Evolutionary conservation across 768 basidiomycete species (phyloP).

Genomic region (Aureoboletus auriporus): DNA sequence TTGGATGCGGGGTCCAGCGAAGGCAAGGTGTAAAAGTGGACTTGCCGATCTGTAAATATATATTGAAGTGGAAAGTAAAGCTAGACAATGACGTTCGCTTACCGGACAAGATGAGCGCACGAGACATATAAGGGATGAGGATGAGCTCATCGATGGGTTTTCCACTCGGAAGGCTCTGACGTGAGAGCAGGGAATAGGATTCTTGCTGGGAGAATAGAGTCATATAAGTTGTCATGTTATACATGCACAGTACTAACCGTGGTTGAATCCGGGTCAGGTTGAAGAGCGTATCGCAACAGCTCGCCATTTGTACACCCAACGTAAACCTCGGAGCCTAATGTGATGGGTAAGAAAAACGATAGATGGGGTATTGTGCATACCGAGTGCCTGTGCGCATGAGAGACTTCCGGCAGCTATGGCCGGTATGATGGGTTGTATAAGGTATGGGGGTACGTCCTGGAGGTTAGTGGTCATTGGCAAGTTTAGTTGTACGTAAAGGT

Average conservation of each 20-base stretch:
- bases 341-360: slow-evolving; percentile 1
- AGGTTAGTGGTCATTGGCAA: slow-evolving; percentile 28
- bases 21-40: slow-evolving; percentile 81
- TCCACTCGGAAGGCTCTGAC: slow-evolving; percentile 62
- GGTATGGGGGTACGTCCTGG: slow-evolving; percentile 59
- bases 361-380: slow-evolving; percentile 27
- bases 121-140: slow-evolving; percentile 70
- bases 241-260: slow-evolving; percentile 33
- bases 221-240: background rate
- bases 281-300: slow-evolving; percentile 73
- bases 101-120: slow-evolving; percentile 74
- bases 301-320: slow-evolving; percentile 84
- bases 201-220: slow-evolving; percentile 38
- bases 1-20: slow-evolving; percentile 65
- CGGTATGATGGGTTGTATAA: slow-evolving; percentile 46
- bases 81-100: slow-evolving; percentile 26
- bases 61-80: slow-evolving; percentile 1
- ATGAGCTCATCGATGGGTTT: slow-evolving; percentile 80
- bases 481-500: slow-evolving; percentile 15
- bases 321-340: slow-evolving; percentile 78
- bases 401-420: slow-evolving; percentile 26
- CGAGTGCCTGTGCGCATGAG: slow-evolving; percentile 54
- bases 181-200: slow-evolving; percentile 63
- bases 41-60: slow-evolving; percentile 43
- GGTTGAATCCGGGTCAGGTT: slow-evolving; percentile 46